Evolutionary conservation across 257 asterid genomes (phyloP), one percentile per base, ranked within the genome.

Genomic region (Eucommia ulmoides): DNA sequence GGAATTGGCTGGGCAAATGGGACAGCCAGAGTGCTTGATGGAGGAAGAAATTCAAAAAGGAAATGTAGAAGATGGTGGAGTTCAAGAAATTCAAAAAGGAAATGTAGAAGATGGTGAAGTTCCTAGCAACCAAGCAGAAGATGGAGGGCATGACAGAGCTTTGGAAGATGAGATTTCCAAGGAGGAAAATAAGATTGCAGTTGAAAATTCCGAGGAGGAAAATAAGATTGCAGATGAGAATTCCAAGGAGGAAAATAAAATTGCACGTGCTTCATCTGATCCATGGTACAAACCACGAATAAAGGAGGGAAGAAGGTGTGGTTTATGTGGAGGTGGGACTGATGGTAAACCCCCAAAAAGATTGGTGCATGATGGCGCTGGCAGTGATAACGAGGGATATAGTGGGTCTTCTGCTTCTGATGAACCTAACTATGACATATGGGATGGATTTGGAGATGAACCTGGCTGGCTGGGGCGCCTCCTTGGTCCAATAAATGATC

Each of bases 401-500:
- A 83, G 95, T 64, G 94, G 93, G 24, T 79, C 95, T 49, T 83
- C 96, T 56, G 81, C 81, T 56, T 77, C 95, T 22, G 99, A 81
- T 52, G 99, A 86, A 55, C 81, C 92, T 51, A 79, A 72, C 62
- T 91, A 81, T 76, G 99, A 91, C 57, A 60, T 75, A 53, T 91
- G 73, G 87, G 99, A 91, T 79, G 97, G 95, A 53, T 91, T 91
- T 75, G 95, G 96, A 50, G 95, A 91, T 59, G 95, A 86, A 61
- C 51, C 85, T 62, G 82, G 82, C 52, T 91, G 99, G 99, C 89
- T 86, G 68, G 99, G 99, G 48, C 88, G 89, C 64, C 95, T 86
- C 18, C 63, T 91, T 66, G 99, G 99, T 50, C 99, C 99, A 23
- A 80, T 91, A 46, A 86, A 86, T 61, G 96, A 91, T 63, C 89